These are phyloP conservation scores for Benincasa hispida DNA, from an alignment of 306 rosid genomes.

Conservation along the genomic window DNA sequence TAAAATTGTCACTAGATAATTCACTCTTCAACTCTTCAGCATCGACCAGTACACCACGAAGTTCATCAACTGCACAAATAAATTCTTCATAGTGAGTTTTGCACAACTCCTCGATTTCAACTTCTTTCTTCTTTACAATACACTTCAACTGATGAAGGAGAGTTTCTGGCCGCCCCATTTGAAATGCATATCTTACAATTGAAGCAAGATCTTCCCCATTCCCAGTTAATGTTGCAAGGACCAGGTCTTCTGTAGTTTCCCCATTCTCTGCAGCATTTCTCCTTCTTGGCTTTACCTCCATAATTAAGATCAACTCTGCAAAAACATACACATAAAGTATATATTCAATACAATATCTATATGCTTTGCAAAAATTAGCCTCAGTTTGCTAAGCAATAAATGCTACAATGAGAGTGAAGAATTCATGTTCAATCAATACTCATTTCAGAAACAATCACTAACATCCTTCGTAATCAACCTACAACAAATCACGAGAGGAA, in stretches of 20 bases:
- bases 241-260: slow-evolving; percentile 73
- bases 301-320: slow-evolving; percentile 18
- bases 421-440: not conserved
- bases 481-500: not conserved
- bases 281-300: slow-evolving; percentile 55
- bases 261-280: slow-evolving; percentile 43
- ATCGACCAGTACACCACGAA: slow-evolving; percentile 80
- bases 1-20: slow-evolving; percentile 73
- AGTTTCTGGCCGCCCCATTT: slow-evolving; percentile 70
- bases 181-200: slow-evolving; percentile 81
- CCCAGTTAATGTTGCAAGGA: slow-evolving; percentile 63
- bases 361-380: not conserved
- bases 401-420: not conserved
- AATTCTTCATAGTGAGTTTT: slow-evolving; percentile 95
- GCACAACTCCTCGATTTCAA: slow-evolving; percentile 86
- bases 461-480: not conserved
- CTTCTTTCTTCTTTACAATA: slow-evolving; percentile 78
- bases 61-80: slow-evolving; percentile 92
- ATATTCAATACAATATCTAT: not conserved
- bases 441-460: not conserved
- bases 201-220: slow-evolving; percentile 85
- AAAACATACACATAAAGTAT: slow-evolving; percentile 1
- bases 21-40: slow-evolving; percentile 91
- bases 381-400: not conserved
- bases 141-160: slow-evolving; percentile 70